Percentiles rank a stretch among this genome's conserved stretches.
Evolutionary conservation across 2,329 filamentous ascomycete species (phyloP).

Genomic region (Calonectria henricotiae): DNA sequence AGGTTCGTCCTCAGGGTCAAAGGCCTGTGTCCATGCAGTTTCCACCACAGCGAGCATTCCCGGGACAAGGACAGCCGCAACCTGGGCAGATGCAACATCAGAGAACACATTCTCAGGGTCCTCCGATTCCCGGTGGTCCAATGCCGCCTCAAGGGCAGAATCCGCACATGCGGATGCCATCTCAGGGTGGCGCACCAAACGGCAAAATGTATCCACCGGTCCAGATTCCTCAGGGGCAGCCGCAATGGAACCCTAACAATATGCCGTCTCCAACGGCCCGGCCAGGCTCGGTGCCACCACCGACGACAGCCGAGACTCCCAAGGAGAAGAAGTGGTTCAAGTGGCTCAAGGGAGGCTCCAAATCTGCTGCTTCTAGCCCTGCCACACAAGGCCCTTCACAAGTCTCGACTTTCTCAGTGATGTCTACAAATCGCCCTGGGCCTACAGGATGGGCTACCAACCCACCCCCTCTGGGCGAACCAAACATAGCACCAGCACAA

Average conservation of each 20-base stretch:
- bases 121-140: conserved; percentile 22
- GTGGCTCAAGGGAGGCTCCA: conserved; percentile 49
- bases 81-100: conserved; percentile 36
- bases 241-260: conserved; percentile 40
- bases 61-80: conserved; percentile 17
- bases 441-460: conserved; percentile 9
- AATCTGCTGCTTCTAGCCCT: conserved; percentile 37
- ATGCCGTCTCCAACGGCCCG: conserved; percentile 42
- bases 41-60: conserved; percentile 8
- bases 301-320: conserved; percentile 29
- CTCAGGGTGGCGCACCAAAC: conserved; percentile 26
- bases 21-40: conserved; percentile 19
- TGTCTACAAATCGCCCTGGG: conserved; percentile 14
- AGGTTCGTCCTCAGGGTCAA: background rate
- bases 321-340: conserved; percentile 53
- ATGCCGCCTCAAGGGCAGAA: conserved; percentile 29
- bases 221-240: conserved; percentile 38
- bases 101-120: conserved; percentile 40
- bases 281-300: conserved; percentile 44
- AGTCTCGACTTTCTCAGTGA: background rate
- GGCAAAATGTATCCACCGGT: conserved; percentile 31
- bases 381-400: background rate
- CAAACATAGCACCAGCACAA: background rate
- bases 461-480: background rate
- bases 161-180: conserved; percentile 26